Percentiles rank a stretch among this genome's conserved stretches.
phyloP scores from a whole-genome alignment of 768 basidiomycete genomes.

The Russula brevipes region DNA sequence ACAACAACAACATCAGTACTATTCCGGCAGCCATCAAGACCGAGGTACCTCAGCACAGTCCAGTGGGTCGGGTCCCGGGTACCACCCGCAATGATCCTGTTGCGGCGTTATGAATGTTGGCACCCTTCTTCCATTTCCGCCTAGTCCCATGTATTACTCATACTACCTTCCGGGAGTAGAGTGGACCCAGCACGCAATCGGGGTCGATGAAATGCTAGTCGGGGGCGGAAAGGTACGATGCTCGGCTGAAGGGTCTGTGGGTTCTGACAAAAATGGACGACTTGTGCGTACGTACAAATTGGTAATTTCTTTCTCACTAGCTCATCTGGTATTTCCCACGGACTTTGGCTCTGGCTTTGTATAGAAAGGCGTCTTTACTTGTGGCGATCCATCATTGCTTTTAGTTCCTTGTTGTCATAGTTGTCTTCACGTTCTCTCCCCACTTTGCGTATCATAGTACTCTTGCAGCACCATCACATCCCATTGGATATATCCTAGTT shows the following conservation, averaged over 20 bases:
- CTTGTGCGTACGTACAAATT: conserved; percentile 16
- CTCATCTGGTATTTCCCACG: conserved; percentile 13
- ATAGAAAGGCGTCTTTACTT: conserved; percentile 18
- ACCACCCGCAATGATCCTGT: conserved; percentile 31
- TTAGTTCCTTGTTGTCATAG: conserved; percentile 18
- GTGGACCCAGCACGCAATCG: conserved; percentile 20
- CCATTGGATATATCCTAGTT: conserved; percentile 24
- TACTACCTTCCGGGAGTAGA: conserved; percentile 19
- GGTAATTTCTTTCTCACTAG: conserved; percentile 13
- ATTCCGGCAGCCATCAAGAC: conserved; percentile 17
- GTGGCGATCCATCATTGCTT: conserved; percentile 10
- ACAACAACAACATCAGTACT: conserved; percentile 13
- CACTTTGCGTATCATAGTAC: conserved; percentile 19
- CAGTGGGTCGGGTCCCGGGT: conserved; percentile 33
- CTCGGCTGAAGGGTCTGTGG: conserved; percentile 12
- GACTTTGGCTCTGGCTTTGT: conserved; percentile 22
- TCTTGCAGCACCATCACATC: conserved; percentile 20
- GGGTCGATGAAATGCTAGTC: conserved; percentile 21
- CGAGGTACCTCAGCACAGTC: conserved; percentile 30
- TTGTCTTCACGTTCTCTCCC: conserved; percentile 4
- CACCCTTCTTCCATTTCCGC: conserved; percentile 21
- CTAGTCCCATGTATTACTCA: conserved; percentile 19
- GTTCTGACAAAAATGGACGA: conserved; percentile 19
- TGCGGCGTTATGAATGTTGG: conserved; percentile 17
- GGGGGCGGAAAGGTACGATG: conserved; percentile 18